Conservation (phyloP, 345 rosid species). For the Salix arbutifolia region DNA sequence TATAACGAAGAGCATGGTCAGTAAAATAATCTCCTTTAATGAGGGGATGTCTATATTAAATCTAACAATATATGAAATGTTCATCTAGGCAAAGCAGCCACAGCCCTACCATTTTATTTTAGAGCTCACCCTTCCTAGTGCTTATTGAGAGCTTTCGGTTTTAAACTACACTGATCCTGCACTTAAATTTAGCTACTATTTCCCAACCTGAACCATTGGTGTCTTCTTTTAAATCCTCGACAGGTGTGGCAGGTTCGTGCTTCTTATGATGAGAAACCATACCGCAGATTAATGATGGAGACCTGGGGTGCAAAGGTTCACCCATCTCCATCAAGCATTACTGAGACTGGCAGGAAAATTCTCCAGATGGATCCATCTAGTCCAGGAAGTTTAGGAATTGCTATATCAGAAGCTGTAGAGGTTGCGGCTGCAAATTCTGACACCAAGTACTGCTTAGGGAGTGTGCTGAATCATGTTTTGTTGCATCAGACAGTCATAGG, state of each 20-base stretch:
- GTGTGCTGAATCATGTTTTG: conserved; percentile 89
- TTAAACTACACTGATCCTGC: too few relatives aligned
- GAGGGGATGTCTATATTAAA: too few relatives aligned
- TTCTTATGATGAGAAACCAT: conserved; percentile 88
- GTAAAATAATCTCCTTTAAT: too few relatives aligned
- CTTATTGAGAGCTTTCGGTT: too few relatives aligned
- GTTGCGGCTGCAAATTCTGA: conserved; percentile 64
- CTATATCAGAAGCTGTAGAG: conserved; percentile 96
- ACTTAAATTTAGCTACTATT: neutral
- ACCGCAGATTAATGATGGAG: conserved; percentile 92
- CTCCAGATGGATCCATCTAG: conserved; percentile 60
- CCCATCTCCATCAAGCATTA: conserved; percentile 73
- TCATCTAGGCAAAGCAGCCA: too few relatives aligned
- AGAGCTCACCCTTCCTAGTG: too few relatives aligned
- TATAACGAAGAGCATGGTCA: too few relatives aligned
- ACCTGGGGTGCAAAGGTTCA: conserved; percentile 97
- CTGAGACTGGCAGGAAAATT: conserved; percentile 67
- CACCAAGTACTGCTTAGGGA: conserved; percentile 85
- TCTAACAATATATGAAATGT: too few relatives aligned
- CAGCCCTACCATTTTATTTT: too few relatives aligned
- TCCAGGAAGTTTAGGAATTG: conserved; percentile 94
- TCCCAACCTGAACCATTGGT: neutral
- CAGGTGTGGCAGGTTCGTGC: conserved; percentile 99
- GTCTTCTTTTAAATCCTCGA: neutral
- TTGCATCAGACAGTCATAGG: conserved; percentile 92